Conservation (phyloP, 2,329 filamentous ascomycete species). For the Stagonosporopsis rhizophila region DNA sequence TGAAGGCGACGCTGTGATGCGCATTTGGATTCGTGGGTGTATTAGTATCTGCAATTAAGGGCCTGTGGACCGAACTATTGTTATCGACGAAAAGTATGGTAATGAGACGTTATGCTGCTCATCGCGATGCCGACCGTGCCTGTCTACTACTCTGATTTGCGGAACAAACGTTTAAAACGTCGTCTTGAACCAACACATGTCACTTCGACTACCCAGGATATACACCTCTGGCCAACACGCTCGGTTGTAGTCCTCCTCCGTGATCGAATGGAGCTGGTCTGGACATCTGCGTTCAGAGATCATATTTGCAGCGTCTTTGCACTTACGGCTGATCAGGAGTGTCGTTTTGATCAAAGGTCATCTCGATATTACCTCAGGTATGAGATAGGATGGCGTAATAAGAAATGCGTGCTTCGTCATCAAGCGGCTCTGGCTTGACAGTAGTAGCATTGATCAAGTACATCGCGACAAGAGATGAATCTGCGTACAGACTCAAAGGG, state of each 20-base stretch:
- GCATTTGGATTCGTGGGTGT: not conserved
- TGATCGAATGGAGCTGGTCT: not conserved
- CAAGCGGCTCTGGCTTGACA: not conserved
- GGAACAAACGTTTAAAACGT: no score
- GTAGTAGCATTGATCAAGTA: not conserved
- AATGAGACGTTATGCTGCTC: not conserved
- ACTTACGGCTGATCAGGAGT: not conserved
- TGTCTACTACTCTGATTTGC: no score
- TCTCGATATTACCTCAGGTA: not conserved
- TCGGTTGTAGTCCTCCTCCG: not conserved
- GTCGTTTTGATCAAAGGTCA: not conserved
- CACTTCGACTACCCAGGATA: no score
- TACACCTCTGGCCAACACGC: not conserved
- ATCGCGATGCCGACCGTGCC: no score
- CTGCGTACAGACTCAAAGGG: not conserved
- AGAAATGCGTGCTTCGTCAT: not conserved
- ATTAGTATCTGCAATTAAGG: not conserved
- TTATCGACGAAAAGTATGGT: not conserved
- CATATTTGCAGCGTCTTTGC: not conserved
- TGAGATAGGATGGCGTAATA: not conserved
- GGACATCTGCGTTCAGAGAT: not conserved
- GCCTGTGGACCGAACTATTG: not conserved
- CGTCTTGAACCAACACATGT: no score
- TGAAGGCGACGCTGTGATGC: not conserved
- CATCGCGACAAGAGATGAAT: not conserved